Base-by-base conservation (phyloP, 148 eudicot genomes). In the Persicaria tinctoria region DNA sequence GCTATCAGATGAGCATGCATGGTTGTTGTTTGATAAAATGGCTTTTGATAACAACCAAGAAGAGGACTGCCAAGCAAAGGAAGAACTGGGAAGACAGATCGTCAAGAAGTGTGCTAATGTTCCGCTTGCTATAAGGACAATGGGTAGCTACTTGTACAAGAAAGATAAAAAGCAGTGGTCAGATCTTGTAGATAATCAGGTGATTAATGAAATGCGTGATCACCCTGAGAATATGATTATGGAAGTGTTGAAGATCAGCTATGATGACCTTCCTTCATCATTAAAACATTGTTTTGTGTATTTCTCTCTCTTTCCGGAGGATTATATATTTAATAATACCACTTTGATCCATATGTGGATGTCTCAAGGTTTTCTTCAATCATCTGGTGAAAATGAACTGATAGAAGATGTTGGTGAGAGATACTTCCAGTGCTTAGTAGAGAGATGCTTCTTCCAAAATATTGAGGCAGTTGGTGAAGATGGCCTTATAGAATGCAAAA, bases 141-240 rank as follows among this genome's bases (percentile, higher is more conserved):
- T 86, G 1, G 87, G 82, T 20, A 79, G 83, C 38, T 60, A 81
- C 60, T 76, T 88, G 57, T 56, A 72, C 10, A 74, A 70, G 46
- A 50, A 72, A 2, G 20, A 60, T 23, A 51, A 76, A 75, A 56
- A 46, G 18, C 78, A 69, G 3, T 83, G 91, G 91, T 48, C 20
- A 10, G 18, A 5, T 0, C 45, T 80, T 7, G 47, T 72, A 20
- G 44, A 79, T 20, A 20, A 20, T 20, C 51, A n/a, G 57, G 81
- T 79, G 46, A 62, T 17, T 23, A 10, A 8, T 38, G 68, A 70
- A 9, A 73, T 60, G 8, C 23, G 23, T 20, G 23, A 20, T 20
- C 23, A 20, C 23, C 23, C 23, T 20, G 23, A 20, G 23, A 20
- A 20, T 54, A 74, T 73, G 41, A 79, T 88, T 10, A n/a, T 75